Evolutionary conservation across 2,329 filamentous ascomycete genomes (phyloP), one percentile per base, ranked within the genome.

Genomic region (Nemania bipapillata): DNA sequence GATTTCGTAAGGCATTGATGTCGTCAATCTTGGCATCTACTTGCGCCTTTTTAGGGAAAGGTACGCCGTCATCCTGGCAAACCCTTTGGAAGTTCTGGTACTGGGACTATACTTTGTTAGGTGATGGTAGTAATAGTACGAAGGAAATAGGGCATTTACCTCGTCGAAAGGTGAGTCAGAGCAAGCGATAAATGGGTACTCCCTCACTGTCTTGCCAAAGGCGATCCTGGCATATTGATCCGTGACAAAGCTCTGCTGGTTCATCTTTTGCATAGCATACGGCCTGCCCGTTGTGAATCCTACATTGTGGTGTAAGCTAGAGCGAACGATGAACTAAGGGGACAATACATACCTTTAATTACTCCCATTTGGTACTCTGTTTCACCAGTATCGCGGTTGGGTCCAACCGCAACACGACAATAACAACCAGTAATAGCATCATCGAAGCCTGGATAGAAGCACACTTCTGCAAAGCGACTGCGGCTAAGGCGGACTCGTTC

Each of bases 361-460:
- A 92, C 82, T 32, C 91, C 92, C 87, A 99, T 91, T 68, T 95
- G 91, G 80, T 99, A 99, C 72, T 92, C 87, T 70, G 92, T 91
- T 67, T 90, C 84, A 3, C 91, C 90, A 3, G 68, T 72, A n/a
- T 90, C 86, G 11, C 87, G 87, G 77, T 96, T 91, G 12, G 91
- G 86, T 0, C 94, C 95, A 65, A 97, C 88, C 70, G 90, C 92
- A 72, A 98, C 89, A 59, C 96, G 92, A 42, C 91, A 91, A 78
- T 92, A 99, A 80, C 94, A 96, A 59, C 93, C 93, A 17, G 85
- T 89, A 75, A 97, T 92, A 32, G 91, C 87, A 8, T 91, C 83
- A 64, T 97, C 92, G 73, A 99, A 97, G 3, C 91, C 91, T 11
- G 96, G 96, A 74, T 94, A 95, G 83, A 97, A 97, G 85, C 94